Conservation (phyloP, 306 rosid species). For the Vigna nakashimae region DNA sequence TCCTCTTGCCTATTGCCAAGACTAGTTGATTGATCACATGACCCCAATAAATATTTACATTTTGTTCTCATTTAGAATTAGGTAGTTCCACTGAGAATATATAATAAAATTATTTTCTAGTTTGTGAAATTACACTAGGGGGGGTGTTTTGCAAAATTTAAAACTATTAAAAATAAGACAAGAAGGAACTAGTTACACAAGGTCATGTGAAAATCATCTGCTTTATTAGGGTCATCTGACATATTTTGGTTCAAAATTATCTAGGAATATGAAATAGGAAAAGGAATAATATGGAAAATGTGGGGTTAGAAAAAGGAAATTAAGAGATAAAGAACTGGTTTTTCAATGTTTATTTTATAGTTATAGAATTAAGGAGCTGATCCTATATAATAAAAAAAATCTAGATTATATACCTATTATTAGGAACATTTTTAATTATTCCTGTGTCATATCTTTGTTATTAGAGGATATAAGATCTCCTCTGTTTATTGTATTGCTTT, state of each 20-base stretch:
- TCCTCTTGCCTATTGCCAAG: conserved; percentile 9
- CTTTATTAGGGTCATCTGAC: not conserved
- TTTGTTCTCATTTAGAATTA: conserved; percentile 1
- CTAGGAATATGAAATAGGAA: not conserved
- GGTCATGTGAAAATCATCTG: not conserved
- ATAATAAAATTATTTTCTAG: not conserved
- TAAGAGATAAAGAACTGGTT: not conserved
- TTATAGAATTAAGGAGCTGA: too few relatives aligned
- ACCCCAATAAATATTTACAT: not conserved
- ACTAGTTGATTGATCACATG: not conserved
- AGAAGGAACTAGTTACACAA: not conserved
- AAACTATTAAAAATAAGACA: not conserved
- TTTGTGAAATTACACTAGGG: conserved; percentile 19
- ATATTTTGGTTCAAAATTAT: not conserved
- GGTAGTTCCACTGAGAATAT: not conserved
- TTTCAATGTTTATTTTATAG: not conserved
- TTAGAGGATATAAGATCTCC: too few relatives aligned
- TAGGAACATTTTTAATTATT: too few relatives aligned
- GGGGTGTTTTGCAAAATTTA: not conserved
- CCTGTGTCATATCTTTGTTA: too few relatives aligned
- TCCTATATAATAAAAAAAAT: too few relatives aligned
- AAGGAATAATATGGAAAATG: not conserved
- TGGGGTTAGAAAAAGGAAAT: not conserved
- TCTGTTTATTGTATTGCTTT: too few relatives aligned
- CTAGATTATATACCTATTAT: too few relatives aligned